phyloP scores from a whole-genome alignment of 495 filamentous ascomycete genomes.

The Penicillium subrubescens region DNA sequence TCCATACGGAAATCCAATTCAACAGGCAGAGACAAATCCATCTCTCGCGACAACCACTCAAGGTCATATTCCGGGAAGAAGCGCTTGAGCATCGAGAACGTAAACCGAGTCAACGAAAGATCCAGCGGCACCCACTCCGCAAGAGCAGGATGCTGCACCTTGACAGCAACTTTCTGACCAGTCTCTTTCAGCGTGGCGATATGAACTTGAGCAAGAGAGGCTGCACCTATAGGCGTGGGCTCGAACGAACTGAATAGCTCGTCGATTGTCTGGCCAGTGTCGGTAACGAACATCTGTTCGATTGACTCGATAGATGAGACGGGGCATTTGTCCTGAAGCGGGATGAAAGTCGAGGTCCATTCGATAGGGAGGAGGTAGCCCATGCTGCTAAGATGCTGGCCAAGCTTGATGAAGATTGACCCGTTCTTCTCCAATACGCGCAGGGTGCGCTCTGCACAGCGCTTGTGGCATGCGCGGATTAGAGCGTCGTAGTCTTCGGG shows the following conservation, averaged over 20 bases:
- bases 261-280: slow-evolving; percentile 78
- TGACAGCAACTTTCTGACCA: slow-evolving; percentile 92
- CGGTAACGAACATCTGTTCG: slow-evolving; percentile 76
- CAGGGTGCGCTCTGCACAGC: slow-evolving; percentile 88
- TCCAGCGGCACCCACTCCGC: slow-evolving; percentile 93
- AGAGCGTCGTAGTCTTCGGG: slow-evolving; percentile 61
- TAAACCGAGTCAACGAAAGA: slow-evolving; percentile 81
- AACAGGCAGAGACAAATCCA: slow-evolving; percentile 85
- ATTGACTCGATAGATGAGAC: slow-evolving; percentile 91
- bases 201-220: slow-evolving; percentile 94
- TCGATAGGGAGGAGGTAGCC: slow-evolving; percentile 91
- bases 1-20: slow-evolving; percentile 91
- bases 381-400: slow-evolving; percentile 96
- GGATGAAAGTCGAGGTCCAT: slow-evolving; percentile 96
- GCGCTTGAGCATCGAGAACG: slow-evolving; percentile 83
- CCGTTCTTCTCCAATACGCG: slow-evolving; percentile 90
- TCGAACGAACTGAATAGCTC: slow-evolving; percentile 87
- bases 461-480: slow-evolving; percentile 86
- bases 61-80: slow-evolving; percentile 98
- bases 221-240: slow-evolving; percentile 79
- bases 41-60: slow-evolving; percentile 91
- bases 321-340: slow-evolving; percentile 93
- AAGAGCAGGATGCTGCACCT: slow-evolving; percentile 90
- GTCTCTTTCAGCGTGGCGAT: slow-evolving; percentile 81
- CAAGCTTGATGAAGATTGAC: slow-evolving; percentile 97